Conservation (phyloP, 1,284 basidiomycete genomes). For the Athelia sp. region DNA sequence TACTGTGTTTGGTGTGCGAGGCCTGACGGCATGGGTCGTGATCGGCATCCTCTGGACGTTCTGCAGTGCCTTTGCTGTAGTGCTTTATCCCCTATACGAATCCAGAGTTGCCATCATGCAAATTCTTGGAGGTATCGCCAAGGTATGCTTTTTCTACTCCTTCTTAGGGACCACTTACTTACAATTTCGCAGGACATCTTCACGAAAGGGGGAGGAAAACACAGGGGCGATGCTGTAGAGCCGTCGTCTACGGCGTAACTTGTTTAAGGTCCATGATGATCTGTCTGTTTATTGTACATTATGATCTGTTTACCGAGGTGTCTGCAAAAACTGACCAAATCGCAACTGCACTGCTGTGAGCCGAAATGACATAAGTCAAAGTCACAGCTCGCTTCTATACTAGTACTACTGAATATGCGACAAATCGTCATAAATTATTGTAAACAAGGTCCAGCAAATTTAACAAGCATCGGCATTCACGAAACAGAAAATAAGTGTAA, state of each 20-base stretch:
- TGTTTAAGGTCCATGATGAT: too few relatives aligned
- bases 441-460: too few relatives aligned
- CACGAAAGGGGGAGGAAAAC: constrained; percentile 9
- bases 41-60: constrained; percentile 85
- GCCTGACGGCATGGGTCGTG: constrained; percentile 73
- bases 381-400: too few relatives aligned
- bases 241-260: not conserved
- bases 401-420: too few relatives aligned
- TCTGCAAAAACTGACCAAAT: too few relatives aligned
- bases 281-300: too few relatives aligned
- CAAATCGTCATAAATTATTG: too few relatives aligned
- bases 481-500: too few relatives aligned
- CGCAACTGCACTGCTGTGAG: too few relatives aligned
- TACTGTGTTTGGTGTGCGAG: constrained; percentile 63
- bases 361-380: too few relatives aligned
- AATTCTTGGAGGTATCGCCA: constrained; percentile 60
- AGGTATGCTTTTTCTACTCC: constrained; percentile 31
- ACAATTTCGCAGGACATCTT: constrained; percentile 8
- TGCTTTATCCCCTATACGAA: constrained; percentile 84
- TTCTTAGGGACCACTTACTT: not conserved
- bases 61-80: constrained; percentile 67
- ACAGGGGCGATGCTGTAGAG: not conserved
- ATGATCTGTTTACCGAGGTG: too few relatives aligned
- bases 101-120: constrained; percentile 59
- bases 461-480: too few relatives aligned